Evolutionary conservation across 129 eudicot genomes (phyloP).

Genomic region (Chrysanthemum lavandulifolium): DNA sequence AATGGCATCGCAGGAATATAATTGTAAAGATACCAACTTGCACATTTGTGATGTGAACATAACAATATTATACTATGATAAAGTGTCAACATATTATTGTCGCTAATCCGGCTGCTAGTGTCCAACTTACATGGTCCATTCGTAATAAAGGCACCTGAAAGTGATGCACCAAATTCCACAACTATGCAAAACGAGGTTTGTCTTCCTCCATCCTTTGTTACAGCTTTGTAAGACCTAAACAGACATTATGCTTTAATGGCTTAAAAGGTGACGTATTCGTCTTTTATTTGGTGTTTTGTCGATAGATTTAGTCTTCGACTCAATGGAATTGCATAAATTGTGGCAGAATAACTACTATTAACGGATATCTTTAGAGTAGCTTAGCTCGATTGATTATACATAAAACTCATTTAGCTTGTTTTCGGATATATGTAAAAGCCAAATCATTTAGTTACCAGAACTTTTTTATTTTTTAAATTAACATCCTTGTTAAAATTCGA

Average conservation of each 20-base stretch:
- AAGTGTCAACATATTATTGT: background rate
- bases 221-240: slow-evolving; percentile 1
- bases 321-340: too few species aligned
- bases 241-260: too few species aligned
- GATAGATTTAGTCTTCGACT: too few species aligned
- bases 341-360: too few species aligned
- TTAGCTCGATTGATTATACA: too few species aligned
- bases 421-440: too few species aligned
- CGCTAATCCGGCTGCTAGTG: background rate
- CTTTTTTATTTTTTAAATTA: too few species aligned
- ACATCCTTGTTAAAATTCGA: too few species aligned
- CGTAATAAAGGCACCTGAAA: slow-evolving; percentile 23
- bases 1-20: slow-evolving; percentile 11
- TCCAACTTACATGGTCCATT: slow-evolving; percentile 10
- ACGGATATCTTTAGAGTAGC: too few species aligned
- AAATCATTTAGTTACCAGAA: too few species aligned
- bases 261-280: background rate
- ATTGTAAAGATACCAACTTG: slow-evolving; percentile 19
- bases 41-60: slow-evolving; percentile 16
- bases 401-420: too few species aligned
- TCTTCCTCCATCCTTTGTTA: background rate
- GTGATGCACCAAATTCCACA: slow-evolving; percentile 6
- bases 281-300: too few species aligned
- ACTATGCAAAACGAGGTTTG: background rate
- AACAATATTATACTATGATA: slow-evolving; percentile 1